Evolutionary conservation across 345 rosid genomes (phyloP), one percentile per base, ranked within the genome.

Genomic region (Cardiospermum halicacabum): DNA sequence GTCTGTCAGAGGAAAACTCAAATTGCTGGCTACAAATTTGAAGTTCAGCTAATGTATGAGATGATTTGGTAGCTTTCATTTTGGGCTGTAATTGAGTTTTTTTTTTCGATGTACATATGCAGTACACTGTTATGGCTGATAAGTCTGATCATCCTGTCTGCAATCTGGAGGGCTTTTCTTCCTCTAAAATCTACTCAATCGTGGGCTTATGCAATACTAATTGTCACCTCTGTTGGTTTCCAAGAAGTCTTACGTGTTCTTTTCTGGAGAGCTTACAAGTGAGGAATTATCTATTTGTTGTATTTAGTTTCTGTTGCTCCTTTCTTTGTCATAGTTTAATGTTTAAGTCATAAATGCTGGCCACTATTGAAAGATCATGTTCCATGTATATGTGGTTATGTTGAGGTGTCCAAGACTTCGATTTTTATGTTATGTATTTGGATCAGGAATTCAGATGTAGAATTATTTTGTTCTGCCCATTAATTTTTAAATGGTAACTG

Each of bases 241-340:
- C 97, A 94, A 73, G 99, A 94, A 78, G 96, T 74, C n/a, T 89
- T 89, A 71, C 92, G 99, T 30, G 59, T 91, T 69, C 83, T 94
- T 5, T 81, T 94, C 75, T 94, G 97, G 99, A 85, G 73, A 73
- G 69, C 76, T 71, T 87, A 88, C 82, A 91, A 77, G 99, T 94
- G 78, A 80, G 81, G 45, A 37, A 40, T 39, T 53, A 30, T 45
- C 56, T 42, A 12, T 50, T 4, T 51, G 28, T 56, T 48, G 42
- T 3, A 16, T 16, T 45, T 9, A n/a, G 24, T 48, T 45, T 18
- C 49, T 48, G 11, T 31, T n/a, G 37, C 50, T 11, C 49, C 45
- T 19, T 25, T 61, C 25, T 45, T 13, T 28, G 34, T 56, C 42
- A 16, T 16, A 0, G n/a, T n/a, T n/a, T n/a, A n/a, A n/a, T n/a